Base-by-base conservation (phyloP, 169 alveolate genomes). In the Eimeria necatrix region DNA sequence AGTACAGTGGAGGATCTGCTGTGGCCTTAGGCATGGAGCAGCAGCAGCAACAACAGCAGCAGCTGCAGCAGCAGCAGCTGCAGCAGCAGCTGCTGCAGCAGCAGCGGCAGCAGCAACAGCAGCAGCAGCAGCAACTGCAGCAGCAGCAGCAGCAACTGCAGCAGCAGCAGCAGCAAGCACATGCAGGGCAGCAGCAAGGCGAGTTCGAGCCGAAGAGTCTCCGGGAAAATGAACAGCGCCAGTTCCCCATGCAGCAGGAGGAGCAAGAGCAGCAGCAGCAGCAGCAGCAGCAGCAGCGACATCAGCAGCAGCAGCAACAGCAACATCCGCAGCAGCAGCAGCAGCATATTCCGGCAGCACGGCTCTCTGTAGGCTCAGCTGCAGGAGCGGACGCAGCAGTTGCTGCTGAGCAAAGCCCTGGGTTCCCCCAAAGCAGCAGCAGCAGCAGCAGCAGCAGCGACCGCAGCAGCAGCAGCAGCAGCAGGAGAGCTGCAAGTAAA, bases 241-340 rank as follows among this genome's bases (percentile, higher is more conserved):
- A 74, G 85, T 52, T 2, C 53, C 56, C 20, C n/a, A 48, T 18
- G 85, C 85, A 41, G 56, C 24, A 26, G n/a, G 53, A 74, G 85
- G n/a, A 74, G 59, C 85, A 9, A 8, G 9, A 14, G 59, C 85
- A 18, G 59, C 56, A 22, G 56, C 85, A 74, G 59, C 85, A 74
- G 56, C 51, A 26, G 59, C 85, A 74, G 20, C 70, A 59, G 24
- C 0, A 59, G 3, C 16, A 14, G 68, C 22, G 5, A 59, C 0
- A 59, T 14, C 3, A 59, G 20, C 14, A 16, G 70, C 24, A 59
- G 70, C 70, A 14, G 14, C 70, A 2, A 4, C 70, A 59, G 5
- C 70, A 14, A 14, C 12, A 16, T 14, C 70, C 22, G 68, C 68
- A 59, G 70, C 70, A 2, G 70, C 70, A 59, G 70, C 70, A 4